Conservation (phyloP, 2,329 filamentous ascomycete genomes). For the Paraphaeosphaeria minitans region DNA sequence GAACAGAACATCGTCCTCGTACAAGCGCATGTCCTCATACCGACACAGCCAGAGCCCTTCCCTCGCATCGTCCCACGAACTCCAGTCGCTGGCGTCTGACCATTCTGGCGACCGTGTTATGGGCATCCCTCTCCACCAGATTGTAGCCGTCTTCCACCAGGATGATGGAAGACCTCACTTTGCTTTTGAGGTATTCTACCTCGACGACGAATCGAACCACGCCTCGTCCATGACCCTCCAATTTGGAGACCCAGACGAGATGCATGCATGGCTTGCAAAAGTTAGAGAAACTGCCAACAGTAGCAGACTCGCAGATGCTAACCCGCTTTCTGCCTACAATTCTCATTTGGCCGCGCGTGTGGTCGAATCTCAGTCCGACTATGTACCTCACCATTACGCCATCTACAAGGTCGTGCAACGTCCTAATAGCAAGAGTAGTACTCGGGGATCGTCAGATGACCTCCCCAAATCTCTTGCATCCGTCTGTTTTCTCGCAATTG, state of each 20-base stretch:
- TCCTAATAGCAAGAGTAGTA: conserved; percentile 60
- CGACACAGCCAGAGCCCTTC: conserved; percentile 65
- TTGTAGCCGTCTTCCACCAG: conserved; percentile 69
- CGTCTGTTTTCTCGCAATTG: conserved; percentile 71
- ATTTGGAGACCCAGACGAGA: conserved; percentile 66
- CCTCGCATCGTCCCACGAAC: conserved; percentile 65
- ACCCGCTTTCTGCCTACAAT: conserved; percentile 62
- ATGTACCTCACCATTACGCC: conserved; percentile 69
- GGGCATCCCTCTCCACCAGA: conserved; percentile 66
- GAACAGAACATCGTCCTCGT: conserved; percentile 36
- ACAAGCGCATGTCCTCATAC: conserved; percentile 49
- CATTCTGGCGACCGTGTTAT: conserved; percentile 60
- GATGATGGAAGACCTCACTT: conserved; percentile 71
- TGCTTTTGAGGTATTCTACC: conserved; percentile 69
- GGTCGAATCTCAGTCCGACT: conserved; percentile 70
- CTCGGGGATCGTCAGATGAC: conserved; percentile 68
- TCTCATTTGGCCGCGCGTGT: conserved; percentile 66
- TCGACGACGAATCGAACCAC: conserved; percentile 68
- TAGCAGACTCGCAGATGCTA: conserved; percentile 57
- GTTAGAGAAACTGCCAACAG: conserved; percentile 66
- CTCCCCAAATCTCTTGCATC: conserved; percentile 67
- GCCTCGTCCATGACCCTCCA: conserved; percentile 68
- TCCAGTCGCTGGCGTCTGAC: conserved; percentile 58
- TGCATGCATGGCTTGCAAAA: conserved; percentile 67
- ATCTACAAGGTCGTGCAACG: conserved; percentile 72